Evolutionary conservation across 441 rosid species (phyloP), one percentile per base, ranked within the genome.

Genomic region (Breynia disticha): DNA sequence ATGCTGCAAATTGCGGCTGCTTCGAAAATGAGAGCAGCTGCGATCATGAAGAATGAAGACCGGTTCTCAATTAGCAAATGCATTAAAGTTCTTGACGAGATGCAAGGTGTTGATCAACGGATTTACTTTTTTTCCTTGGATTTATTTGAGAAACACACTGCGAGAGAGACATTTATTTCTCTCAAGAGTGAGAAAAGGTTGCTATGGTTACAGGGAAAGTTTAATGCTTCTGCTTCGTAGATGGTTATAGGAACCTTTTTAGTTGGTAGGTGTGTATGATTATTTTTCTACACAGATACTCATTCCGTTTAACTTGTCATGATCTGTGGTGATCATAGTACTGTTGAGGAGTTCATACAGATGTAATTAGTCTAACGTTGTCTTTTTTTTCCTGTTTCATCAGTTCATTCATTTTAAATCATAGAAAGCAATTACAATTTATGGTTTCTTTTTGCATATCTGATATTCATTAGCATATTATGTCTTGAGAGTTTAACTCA

Each of bases 1-100:
- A 87, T 84, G 91, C 76, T 84, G 7, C 90, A 84, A 68, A 90
- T 90, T 20, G 95, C 91, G 1, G 83, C 96, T 52, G 95, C 86
- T 61, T 90, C 84, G 1, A 81, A 81, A 63, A 72, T 74, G 90
- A 81, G 95, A 77, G 86, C 95, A 0, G 74, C 88, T 5, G 79
- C 84, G 18, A 75, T 86, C 61, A 64, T 73, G 55, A 86, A 75
- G 76, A 82, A 68, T 12, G 86, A 73, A 43, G 97, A 86, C 32
- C 80, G 77, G 24, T 83, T 82, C 75, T 86, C 95, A 11, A 83
- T 86, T 32, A 82, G 88, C 79, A 84, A 79, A 68, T 89, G 97
- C 82, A 83, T 89, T 61, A 83, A 75, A 68, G 76, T 78, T 9
- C 64, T 89, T 61, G 97, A 86, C 56, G 93, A 82, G 70, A 75